Base-by-base conservation (phyloP, 1,284 basidiomycete species). In the Pholiota adiposa region DNA sequence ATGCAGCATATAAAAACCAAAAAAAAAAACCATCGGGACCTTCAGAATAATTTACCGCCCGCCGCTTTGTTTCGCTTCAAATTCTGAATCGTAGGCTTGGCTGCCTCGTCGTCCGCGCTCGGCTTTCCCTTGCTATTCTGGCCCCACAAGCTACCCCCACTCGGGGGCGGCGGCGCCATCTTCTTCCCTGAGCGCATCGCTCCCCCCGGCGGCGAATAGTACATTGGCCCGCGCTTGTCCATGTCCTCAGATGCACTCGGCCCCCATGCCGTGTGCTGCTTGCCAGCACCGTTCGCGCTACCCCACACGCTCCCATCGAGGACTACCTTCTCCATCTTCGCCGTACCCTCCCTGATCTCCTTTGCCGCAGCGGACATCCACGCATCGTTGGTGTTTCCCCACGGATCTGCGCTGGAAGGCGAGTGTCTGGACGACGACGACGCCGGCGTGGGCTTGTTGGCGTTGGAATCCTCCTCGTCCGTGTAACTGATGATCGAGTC, bases 401-500 rank as follows among this genome's bases (percentile, higher is more conserved):
- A 54, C 54, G 51, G 14, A 51, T 36, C 18, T 62, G 19, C 62
- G 8, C 29, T 11, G 29, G 69, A 65, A 7, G 67, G 68, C 25
- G 69, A 69, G 59, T 44, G 29, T 68, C 14, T 70, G 67, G n/a
- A n/a, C 12, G 68, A 64, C 29, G 72, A 69, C 59, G 66, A 44
- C 14, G 59, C 56, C 34, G 50, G 63, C 11, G 67, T 69, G 1
- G 67, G 69, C 18, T 36, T 61, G 51, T 23, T 38, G 65, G 12
- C 63, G 16, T 38, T 67, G 9, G n/a, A n/a, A n/a, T 66, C 67
- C n/a, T 65, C 68, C 1, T 68, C 69, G 8, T 70, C 69, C 5
- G 64, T 70, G 59, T 73, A 77, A 23, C 73, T 68, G 53, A 78
- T 69, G 58, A 77, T 76, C 2, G 70, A 69, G n/a, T 71, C 64